These are phyloP conservation scores for Cyberlindnera galapagoensis DNA, from an alignment of 805 yeast species.

Conservation along the genomic window DNA sequence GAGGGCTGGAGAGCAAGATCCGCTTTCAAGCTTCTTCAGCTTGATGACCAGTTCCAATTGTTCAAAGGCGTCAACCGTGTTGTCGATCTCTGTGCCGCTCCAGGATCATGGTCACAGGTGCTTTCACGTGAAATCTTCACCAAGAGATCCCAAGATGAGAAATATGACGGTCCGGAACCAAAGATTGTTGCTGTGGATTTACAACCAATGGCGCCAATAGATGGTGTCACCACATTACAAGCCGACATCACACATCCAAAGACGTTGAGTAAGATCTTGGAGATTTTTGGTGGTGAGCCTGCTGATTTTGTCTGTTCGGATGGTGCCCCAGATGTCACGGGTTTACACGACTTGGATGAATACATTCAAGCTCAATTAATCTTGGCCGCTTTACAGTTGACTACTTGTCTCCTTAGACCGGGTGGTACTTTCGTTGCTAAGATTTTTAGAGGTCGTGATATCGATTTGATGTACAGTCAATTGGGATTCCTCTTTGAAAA, in stretches of 20 bases:
- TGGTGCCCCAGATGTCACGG: conserved; percentile 99
- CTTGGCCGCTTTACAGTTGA: conserved; percentile 83
- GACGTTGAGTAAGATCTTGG: conserved; percentile 69
- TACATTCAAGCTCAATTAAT: conserved; percentile 94
- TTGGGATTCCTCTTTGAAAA: conserved; percentile 76
- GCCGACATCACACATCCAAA: conserved; percentile 97
- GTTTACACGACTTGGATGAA: conserved; percentile 93
- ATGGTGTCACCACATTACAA: conserved; percentile 82
- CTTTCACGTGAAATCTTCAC: conserved; percentile 61
- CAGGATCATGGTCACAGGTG: conserved; percentile 98
- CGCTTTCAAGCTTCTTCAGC: conserved; percentile 86
- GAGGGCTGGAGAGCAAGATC: conserved; percentile 98
- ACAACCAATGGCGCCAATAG: conserved; percentile 97
- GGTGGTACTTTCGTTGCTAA: conserved; percentile 96
- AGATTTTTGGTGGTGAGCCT: conserved; percentile 81
- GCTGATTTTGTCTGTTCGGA: conserved; percentile 96
- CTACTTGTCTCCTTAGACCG: conserved; percentile 80
- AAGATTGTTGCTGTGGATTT: conserved; percentile 91
- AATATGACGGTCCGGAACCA: conserved; percentile 40
- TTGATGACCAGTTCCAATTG: conserved; percentile 85
- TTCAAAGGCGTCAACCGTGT: conserved; percentile 67
- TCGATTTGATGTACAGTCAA: conserved; percentile 90
- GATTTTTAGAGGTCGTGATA: conserved; percentile 93
- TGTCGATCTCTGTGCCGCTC: conserved; percentile 97
- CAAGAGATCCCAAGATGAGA: conserved; percentile 26